Conservation (phyloP, 31 red algal genomes). For the Pterothamnion heteromorphum region DNA sequence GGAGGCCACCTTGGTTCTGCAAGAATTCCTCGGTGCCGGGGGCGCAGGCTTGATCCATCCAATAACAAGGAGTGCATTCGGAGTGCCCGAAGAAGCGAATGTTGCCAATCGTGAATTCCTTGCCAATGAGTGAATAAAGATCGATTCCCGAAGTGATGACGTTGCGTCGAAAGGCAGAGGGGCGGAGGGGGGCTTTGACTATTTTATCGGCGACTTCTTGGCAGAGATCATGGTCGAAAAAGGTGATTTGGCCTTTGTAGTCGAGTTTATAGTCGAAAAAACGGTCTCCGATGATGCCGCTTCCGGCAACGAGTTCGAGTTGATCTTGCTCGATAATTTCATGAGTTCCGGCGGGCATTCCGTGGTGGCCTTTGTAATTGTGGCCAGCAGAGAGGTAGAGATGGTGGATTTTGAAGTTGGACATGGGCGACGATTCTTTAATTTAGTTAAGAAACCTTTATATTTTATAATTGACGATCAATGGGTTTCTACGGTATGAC, state of each 20-base stretch:
- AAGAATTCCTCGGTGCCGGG: neutral
- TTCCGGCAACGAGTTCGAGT: neutral
- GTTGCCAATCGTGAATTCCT: neutral
- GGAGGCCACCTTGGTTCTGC: neutral
- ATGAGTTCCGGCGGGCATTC: neutral
- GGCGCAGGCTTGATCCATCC: conserved; percentile 19
- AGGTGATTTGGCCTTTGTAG: conserved; percentile 23
- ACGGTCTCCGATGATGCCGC: neutral
- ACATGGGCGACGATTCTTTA: too few relatives aligned
- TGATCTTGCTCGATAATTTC: neutral
- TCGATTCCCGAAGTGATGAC: neutral
- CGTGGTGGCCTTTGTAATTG: neutral
- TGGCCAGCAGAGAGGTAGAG: conserved; percentile 6
- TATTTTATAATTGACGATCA: too few relatives aligned
- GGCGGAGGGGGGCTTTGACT: neutral
- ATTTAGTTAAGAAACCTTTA: too few relatives aligned
- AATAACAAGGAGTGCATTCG: conserved; percentile 7
- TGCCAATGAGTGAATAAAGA: neutral
- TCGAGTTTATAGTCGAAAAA: neutral
- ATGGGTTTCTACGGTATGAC: too few relatives aligned
- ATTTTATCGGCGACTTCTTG: neutral
- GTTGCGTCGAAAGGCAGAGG: neutral
- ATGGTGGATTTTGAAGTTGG: neutral
- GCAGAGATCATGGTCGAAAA: neutral
- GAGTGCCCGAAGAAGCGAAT: neutral